Evolutionary conservation across 2,329 filamentous ascomycete genomes (phyloP).

Genomic region (Penicillium sp.): DNA sequence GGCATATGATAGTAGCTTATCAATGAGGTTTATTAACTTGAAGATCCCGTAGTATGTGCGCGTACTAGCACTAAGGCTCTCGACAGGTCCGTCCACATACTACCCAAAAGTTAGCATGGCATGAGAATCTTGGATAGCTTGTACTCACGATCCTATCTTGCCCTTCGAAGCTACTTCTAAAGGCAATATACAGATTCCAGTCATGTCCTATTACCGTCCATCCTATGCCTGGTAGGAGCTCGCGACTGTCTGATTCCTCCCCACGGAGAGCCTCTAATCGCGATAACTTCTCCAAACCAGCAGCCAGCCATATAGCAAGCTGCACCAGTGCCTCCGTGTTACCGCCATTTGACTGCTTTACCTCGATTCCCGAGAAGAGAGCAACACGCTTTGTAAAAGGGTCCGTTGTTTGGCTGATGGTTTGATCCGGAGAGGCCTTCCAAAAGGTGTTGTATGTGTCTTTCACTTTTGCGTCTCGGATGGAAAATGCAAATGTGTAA

Average conservation of each 20-base stretch:
- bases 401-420: constrained; percentile 6
- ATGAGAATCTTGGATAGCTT: no score
- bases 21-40: background rate
- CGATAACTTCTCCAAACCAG: background rate
- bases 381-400: background rate
- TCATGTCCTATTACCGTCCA: constrained; percentile 10
- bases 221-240: constrained; percentile 4
- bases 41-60: background rate
- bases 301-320: constrained; percentile 1
- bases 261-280: background rate
- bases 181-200: constrained; percentile 10
- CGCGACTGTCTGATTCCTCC: background rate
- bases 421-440: no score
- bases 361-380: background rate
- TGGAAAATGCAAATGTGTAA: no score
- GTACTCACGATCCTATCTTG: background rate
- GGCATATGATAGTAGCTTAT: background rate
- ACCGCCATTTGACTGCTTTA: background rate
- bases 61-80: background rate
- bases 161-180: background rate
- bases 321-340: constrained; percentile 3
- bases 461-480: no score
- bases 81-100: background rate
- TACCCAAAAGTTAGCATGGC: background rate
- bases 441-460: no score